Evolutionary conservation across 225 moss, liverwort and hornwort genomes (phyloP), one percentile per base, ranked within the genome.

Genomic region (Antitrichia curtipendula): DNA sequence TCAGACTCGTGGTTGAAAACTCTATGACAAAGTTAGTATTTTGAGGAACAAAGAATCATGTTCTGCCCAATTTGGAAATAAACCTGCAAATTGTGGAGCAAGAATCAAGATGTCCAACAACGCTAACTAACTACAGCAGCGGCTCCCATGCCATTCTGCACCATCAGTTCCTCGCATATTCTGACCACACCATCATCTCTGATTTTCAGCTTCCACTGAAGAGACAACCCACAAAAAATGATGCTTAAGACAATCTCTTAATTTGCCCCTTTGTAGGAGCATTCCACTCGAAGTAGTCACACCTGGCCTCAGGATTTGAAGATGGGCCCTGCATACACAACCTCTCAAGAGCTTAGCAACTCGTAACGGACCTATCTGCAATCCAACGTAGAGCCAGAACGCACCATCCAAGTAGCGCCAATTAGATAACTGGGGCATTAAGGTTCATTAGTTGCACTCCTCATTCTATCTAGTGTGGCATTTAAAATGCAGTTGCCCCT

Each of bases 281-380:
- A 78, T 95, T 93, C 95, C 98, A 98, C 85, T 95, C 93, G 66
- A 98, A 98, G 90, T 97, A 95, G 53, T 94, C 92, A 84, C 98
- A 98, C 16, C 90, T 96, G 68, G 98, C 93, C 79, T 96, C 95
- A n/a, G 93, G 95, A 92, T 98, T 98, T 24, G 98, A 95, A 64
- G 96, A 68, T 52, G 98, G 98, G 24, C 98, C 98, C 98, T 98
- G 90, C 86, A 87, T 59, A 47, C 71, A 76, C 86, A 4, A 82
- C 59, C 47, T 18, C 40, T 75, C 38, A 47, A 40, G 40, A 81
- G 59, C 50, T 91, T 64, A 82, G 86, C 50, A 72, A 86, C 73
- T 29, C 71, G 15, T 10, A 40, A 73, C 40, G 31, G 52, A 64
- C 66, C 28, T 60, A 87, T 75, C 59, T 71, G 80, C 49, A 83